These are phyloP conservation scores for Ziziphus jujuba DNA, from an alignment of 306 rosid species.

Conservation along the genomic window DNA sequence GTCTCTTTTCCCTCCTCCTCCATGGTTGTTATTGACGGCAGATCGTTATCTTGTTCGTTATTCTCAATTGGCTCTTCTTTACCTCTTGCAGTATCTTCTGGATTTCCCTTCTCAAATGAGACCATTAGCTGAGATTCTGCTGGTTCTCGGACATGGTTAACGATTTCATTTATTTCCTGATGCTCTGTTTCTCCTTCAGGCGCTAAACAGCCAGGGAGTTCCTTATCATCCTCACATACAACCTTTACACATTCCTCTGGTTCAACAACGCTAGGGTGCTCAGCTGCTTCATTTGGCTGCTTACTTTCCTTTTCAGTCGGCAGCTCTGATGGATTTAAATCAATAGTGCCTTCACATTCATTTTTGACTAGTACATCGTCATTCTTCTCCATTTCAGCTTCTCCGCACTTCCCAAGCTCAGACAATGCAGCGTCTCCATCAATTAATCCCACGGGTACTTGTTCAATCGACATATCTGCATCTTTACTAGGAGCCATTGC, in stretches of 20 bases:
- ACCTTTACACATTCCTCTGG: constrained; percentile 22
- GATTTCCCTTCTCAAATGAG: not conserved
- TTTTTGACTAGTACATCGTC: not conserved
- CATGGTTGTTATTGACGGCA: not conserved
- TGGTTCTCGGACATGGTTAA: not conserved
- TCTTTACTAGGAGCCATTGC: not conserved
- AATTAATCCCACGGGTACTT: constrained; percentile 19
- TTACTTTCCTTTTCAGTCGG: not conserved
- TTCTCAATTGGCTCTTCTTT: not conserved
- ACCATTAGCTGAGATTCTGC: not conserved
- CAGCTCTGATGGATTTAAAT: not conserved
- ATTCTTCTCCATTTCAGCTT: not conserved
- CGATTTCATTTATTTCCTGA: not conserved
- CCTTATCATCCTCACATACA: constrained; percentile 16
- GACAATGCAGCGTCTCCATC: constrained; percentile 1
- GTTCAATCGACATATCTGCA: not conserved
- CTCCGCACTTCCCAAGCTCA: not conserved
- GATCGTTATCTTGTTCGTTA: not conserved
- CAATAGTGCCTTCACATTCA: not conserved
- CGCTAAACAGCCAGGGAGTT: not conserved
- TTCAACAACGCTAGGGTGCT: constrained; percentile 14
- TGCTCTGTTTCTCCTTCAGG: not conserved
- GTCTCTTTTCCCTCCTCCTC: not conserved
- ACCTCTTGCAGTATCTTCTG: not conserved
- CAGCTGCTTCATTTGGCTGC: constrained; percentile 23